Evolutionary conservation across 768 basidiomycete genomes (phyloP), one percentile per base, ranked within the genome.

Genomic region (Hericium rajendrae): DNA sequence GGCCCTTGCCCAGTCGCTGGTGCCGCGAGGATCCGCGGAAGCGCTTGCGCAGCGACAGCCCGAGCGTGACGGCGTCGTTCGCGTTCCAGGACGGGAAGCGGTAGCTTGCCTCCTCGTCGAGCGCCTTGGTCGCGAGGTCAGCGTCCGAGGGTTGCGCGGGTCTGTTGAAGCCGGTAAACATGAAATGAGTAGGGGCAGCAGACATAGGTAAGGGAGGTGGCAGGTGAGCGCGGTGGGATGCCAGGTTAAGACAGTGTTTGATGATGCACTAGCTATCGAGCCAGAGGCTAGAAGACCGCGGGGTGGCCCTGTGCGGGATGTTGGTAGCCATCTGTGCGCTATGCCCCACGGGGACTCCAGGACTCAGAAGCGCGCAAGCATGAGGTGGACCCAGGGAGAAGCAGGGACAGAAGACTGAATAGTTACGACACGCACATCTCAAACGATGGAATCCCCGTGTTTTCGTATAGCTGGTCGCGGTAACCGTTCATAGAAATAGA

Each of bases 21-120:
- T 90, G 86, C 20, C 88, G 78, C 41, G 80, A 77, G 28, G 84
- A 81, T 24, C 79, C 78, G 57, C 89, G 81, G 62, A 92, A 92
- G n/a, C 90, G 80, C 69, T 92, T 92, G 60, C 90, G 81, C 52
- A 92, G 70, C 2, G 88, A 90, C 53, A 91, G 78, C 6, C 83
- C 84, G 26, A 92, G 76, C 16, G 88, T 91, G 54, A 92, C 81
- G 13, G 90, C 90, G 62, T 92, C 91, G 38, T 81, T 77, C 9
- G 88, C 82, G 32, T 80, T 80, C 71, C 92, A 92, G 22, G 85
- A 78, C 0, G 80, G 73, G 65, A 91, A 91, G 53, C 86, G 84
- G 66, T 82, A 84, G 61, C 61, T 74, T 39, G 78, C 74, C 72
- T 92, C 90, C 60, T 91, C 88, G 49, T 73, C 69, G 63, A 92